Evolutionary conservation across 768 basidiomycete genomes (phyloP).

Genomic region (Leccinellum rugosiceps): DNA sequence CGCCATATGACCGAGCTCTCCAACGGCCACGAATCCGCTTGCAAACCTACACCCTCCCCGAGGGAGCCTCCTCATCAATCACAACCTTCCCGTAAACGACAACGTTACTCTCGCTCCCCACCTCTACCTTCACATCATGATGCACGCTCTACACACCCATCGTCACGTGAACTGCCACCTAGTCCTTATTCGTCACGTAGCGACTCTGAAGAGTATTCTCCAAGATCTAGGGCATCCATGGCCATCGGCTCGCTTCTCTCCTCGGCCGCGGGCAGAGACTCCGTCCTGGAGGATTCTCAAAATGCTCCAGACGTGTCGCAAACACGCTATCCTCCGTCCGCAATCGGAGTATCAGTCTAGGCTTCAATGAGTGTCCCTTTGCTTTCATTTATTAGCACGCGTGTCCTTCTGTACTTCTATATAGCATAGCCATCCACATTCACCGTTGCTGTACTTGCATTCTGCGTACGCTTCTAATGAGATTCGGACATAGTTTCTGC

Average conservation of each 20-base stretch:
- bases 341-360: slow-evolving; percentile 25
- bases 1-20: slow-evolving; percentile 14
- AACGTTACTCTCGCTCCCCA: slow-evolving; percentile 60
- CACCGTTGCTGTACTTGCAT: slow-evolving; percentile 19
- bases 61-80: slow-evolving; percentile 33
- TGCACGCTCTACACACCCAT: slow-evolving; percentile 30
- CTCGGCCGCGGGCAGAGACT: slow-evolving; percentile 35
- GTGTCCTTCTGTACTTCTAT: slow-evolving; percentile 25
- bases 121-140: slow-evolving; percentile 38
- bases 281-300: slow-evolving; percentile 25
- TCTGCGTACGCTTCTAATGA: slow-evolving; percentile 20
- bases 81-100: slow-evolving; percentile 57
- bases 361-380: neutral
- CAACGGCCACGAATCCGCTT: slow-evolving; percentile 15
- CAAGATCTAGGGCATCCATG: slow-evolving; percentile 72
- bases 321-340: slow-evolving; percentile 15
- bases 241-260: slow-evolving; percentile 74
- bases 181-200: slow-evolving; percentile 73
- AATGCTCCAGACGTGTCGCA: slow-evolving; percentile 18
- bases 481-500: neutral
- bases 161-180: slow-evolving; percentile 55
- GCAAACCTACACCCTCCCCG: slow-evolving; percentile 5
- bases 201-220: slow-evolving; percentile 66
- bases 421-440: slow-evolving; percentile 17
- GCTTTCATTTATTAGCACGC: slow-evolving; percentile 20